Evolutionary conservation across 129 eudicot species (phyloP).

Genomic region (Gnaphalium uliginosum): DNA sequence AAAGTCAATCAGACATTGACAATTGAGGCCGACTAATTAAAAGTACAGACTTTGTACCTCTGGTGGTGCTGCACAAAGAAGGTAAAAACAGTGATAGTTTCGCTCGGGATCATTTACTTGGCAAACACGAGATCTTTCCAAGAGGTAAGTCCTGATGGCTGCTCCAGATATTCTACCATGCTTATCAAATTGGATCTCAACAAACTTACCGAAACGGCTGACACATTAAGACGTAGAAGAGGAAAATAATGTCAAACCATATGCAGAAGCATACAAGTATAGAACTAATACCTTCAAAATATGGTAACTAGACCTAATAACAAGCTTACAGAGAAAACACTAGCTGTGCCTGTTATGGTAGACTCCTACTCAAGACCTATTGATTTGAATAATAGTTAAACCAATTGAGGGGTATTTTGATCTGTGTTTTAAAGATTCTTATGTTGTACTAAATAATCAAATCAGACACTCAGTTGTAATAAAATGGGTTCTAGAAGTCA

Average conservation of each 20-base stretch:
- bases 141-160: slow-evolving; percentile 94
- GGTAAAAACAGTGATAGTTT: slow-evolving; percentile 98
- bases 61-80: slow-evolving; percentile 97
- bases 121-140: slow-evolving; percentile 99
- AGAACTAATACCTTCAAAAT: not conserved
- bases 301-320: not conserved
- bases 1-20: slow-evolving; percentile 21
- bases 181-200: slow-evolving; percentile 97
- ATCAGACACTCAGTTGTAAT: not conserved
- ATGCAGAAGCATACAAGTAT: not conserved
- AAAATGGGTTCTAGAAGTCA: not conserved
- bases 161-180: slow-evolving; percentile 99
- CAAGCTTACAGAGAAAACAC: not conserved
- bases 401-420: not conserved
- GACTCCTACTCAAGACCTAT: not conserved
- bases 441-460: not conserved
- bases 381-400: not conserved
- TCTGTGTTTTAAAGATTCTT: not conserved
- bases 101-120: slow-evolving; percentile 93
- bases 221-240: slow-evolving; percentile 25
- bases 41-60: slow-evolving; percentile 48
- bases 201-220: slow-evolving; percentile 99
- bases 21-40: slow-evolving; percentile 4
- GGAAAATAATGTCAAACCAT: not conserved
- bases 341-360: not conserved